Evolutionary conservation across 208 protist species (phyloP), one percentile per base, ranked within the genome.

Genomic region (Wallacemonas sp.): DNA sequence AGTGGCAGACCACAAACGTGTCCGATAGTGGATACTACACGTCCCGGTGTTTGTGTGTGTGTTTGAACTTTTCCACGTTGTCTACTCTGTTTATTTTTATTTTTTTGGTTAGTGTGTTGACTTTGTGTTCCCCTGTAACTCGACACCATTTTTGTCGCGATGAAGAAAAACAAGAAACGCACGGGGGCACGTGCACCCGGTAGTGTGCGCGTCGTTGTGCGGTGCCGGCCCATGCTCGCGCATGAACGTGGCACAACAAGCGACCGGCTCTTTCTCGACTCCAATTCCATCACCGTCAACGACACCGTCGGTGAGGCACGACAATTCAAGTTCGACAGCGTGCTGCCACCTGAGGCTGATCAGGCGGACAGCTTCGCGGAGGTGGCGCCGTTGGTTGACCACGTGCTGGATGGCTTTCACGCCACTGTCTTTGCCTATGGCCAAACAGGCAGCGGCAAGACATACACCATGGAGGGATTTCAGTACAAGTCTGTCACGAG

Each of bases 401-500:
- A 95, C 60, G 87, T 88, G 9, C 80, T 96, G 19, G 76, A 92
- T 38, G 92, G 92, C 3, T 82, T 94, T 39, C 87, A 95, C 66
- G 88, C 90, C 1, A 96, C 86, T 9, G 74, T 97, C 0, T 95
- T 97, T 57, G 88, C 87, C 30, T 97, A 97, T 39, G 93, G 93
- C 1, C 90, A 96, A 66, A 97, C 93, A 1, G 90, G 90, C n/a
- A 92, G 87, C 49, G 93, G 93, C 19, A 97, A 97, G 68, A 96
- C 89, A 12, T 80, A 83, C 75, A 97, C 93, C 17, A 93, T 96
- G 78, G 88, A 95, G 32, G 93, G 93, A 2, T 57, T 94, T 11
- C 64, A 76, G 1, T 92, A 92, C 56, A 36, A 61, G n/a, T 26
- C 54, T 16, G 61, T 70, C 21, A 48, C 33, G 32, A 64, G 32